Percentiles rank a stretch among this genome's conserved stretches.
Evolutionary conservation across 345 rosid genomes (phyloP).

Genomic region (Linum usitatissimum): DNA sequence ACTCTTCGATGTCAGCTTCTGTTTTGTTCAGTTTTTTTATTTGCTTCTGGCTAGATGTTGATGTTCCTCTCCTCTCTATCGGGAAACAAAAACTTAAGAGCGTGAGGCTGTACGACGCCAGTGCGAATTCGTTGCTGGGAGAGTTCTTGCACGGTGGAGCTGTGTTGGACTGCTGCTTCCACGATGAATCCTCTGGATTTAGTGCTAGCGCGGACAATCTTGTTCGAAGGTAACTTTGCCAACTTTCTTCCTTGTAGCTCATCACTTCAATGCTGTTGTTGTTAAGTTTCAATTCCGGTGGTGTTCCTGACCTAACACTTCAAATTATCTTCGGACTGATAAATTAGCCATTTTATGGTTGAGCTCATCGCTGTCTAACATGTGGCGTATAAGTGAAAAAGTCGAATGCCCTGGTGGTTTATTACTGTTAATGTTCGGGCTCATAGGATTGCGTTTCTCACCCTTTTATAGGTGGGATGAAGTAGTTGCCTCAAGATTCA

Average conservation of each 20-base stretch:
- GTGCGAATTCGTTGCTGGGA: conserved; percentile 60
- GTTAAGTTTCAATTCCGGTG: background rate
- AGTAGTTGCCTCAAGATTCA: too few species aligned
- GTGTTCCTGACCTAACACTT: background rate
- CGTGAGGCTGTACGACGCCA: conserved; percentile 76
- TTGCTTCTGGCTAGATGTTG: background rate
- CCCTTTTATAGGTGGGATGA: too few species aligned
- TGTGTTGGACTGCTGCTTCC: conserved; percentile 94
- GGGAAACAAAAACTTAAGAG: conserved; percentile 22
- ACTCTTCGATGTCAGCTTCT: background rate
- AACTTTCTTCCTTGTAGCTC: background rate
- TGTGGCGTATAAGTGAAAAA: too few species aligned
- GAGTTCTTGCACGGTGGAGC: conserved; percentile 88
- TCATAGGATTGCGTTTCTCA: too few species aligned
- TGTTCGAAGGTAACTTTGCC: conserved; percentile 50
- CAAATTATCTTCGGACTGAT: background rate
- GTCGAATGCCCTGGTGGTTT: too few species aligned
- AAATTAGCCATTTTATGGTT: too few species aligned
- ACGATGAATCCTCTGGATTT: conserved; percentile 91
- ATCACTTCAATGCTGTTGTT: background rate
- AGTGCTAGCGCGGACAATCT: conserved; percentile 69
- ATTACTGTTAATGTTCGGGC: too few species aligned
- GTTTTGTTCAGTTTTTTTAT: background rate
- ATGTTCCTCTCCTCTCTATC: background rate
- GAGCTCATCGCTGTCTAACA: too few species aligned